A percentile compares a stretch with the other conserved stretches of the same genome.
Conservation (phyloP, 1,284 basidiomycete genomes). For the Vanrija pseudolonga region DNA sequence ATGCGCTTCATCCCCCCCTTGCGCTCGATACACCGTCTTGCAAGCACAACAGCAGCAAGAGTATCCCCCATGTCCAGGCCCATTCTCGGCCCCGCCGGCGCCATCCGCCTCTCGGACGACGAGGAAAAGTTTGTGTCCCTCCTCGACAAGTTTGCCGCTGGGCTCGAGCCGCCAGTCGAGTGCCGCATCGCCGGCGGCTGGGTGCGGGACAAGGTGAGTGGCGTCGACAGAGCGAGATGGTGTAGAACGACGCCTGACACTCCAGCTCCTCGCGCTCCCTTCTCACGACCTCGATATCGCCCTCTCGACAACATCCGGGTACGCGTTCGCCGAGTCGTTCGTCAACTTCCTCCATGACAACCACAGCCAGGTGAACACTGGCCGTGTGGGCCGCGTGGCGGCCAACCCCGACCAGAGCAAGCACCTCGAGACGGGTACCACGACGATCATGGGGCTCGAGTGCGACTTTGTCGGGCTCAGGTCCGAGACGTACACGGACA, state of each 20-base stretch:
- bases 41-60: too few species aligned
- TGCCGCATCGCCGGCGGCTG: conserved; percentile 93
- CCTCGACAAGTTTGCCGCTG: conserved; percentile 41
- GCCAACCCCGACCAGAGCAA: conserved; percentile 97
- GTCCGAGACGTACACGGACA: conserved; percentile 86
- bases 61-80: neutral
- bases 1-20: too few species aligned
- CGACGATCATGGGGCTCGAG: conserved; percentile 74
- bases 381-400: conserved; percentile 72
- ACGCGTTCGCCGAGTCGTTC: conserved; percentile 80
- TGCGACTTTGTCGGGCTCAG: conserved; percentile 94
- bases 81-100: conserved; percentile 5
- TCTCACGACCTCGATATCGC: conserved; percentile 95
- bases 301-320: conserved; percentile 82
- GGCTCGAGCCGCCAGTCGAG: conserved; percentile 51
- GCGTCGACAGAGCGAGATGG: too few species aligned
- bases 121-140: conserved; percentile 39
- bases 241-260: neutral
- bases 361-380: conserved; percentile 56
- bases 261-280: conserved; percentile 72
- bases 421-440: conserved; percentile 94
- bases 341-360: conserved; percentile 57
- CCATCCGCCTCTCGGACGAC: conserved; percentile 11
- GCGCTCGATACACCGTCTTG: too few species aligned
- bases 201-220: conserved; percentile 88